Evolutionary conservation across 2,329 filamentous ascomycete genomes (phyloP).

Genomic region (Fusarium clavum): DNA sequence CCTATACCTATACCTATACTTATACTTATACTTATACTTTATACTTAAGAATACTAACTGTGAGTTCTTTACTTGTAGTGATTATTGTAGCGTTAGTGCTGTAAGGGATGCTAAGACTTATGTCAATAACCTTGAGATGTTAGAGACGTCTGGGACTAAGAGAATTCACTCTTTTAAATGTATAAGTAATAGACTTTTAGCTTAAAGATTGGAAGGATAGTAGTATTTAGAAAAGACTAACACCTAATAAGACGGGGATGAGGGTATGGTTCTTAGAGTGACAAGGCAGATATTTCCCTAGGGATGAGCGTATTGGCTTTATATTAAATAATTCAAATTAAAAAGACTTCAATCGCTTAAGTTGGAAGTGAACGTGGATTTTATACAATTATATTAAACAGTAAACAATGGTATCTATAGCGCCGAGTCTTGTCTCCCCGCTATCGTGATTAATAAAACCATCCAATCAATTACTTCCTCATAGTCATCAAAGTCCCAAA

Average conservation of each 20-base stretch:
- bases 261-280: too few species aligned
- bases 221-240: not conserved
- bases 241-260: not conserved
- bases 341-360: not conserved
- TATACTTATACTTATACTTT: too few species aligned
- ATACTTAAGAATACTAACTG: not conserved
- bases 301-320: too few species aligned
- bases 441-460: rapidly evolving
- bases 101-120: not conserved
- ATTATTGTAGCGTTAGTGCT: not conserved
- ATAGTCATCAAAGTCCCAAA: not conserved
- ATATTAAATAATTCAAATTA: too few species aligned
- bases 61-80: not conserved
- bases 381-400: not conserved
- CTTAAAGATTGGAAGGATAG: rapidly evolving
- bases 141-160: not conserved
- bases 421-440: too few species aligned
- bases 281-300: not conserved
- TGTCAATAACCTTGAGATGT: not conserved
- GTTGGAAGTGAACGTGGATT: not conserved
- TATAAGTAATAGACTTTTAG: not conserved
- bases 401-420: not conserved
- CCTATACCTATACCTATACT: too few species aligned
- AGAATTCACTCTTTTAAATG: not conserved
- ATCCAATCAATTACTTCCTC: too few species aligned